phyloP scores from a whole-genome alignment of 2,329 filamentous ascomycete species.

The Rhytidhysteron rufulum region DNA sequence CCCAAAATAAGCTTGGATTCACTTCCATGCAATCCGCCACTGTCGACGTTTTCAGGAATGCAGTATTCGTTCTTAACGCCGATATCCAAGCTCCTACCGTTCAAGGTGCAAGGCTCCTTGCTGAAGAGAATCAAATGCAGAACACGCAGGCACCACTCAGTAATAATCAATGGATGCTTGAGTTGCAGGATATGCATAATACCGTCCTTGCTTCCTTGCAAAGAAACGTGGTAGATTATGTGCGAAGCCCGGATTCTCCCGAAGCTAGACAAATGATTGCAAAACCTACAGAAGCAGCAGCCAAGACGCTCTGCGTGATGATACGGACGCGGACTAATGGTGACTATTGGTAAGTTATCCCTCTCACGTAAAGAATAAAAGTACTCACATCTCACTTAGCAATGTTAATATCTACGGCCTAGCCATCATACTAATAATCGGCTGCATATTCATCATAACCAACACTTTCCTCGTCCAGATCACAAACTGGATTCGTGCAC shows the following conservation, averaged over 20 bases:
- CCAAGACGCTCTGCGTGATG: conserved; percentile 3
- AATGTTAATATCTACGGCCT: conserved; percentile 3
- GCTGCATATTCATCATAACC: not conserved
- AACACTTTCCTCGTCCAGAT: conserved; percentile 4
- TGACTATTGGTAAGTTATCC: conserved; percentile 1
- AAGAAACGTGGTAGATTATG: conserved; percentile 6
- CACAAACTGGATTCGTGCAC: not conserved
- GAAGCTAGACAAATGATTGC: conserved; percentile 5
- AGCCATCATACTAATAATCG: conserved; percentile 1
- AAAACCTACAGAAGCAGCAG: conserved; percentile 1
- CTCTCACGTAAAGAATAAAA: not conserved
- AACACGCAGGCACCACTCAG: conserved; percentile 12
- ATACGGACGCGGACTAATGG: conserved; percentile 5
- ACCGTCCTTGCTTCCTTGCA: conserved; percentile 22
- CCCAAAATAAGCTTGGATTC: conserved; percentile 3
- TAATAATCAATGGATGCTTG: conserved; percentile 26
- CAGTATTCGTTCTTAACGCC: not conserved
- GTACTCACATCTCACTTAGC: not conserved
- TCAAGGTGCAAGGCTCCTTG: not conserved
- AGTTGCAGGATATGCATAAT: conserved; percentile 23
- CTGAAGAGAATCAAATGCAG: conserved; percentile 1
- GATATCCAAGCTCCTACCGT: not conserved
- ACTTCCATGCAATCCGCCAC: conserved; percentile 5
- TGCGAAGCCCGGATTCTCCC: not conserved
- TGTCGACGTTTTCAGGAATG: conserved; percentile 3